Evolutionary conservation across 768 basidiomycete species (phyloP).

Genomic region (Lentinula detonsa): DNA sequence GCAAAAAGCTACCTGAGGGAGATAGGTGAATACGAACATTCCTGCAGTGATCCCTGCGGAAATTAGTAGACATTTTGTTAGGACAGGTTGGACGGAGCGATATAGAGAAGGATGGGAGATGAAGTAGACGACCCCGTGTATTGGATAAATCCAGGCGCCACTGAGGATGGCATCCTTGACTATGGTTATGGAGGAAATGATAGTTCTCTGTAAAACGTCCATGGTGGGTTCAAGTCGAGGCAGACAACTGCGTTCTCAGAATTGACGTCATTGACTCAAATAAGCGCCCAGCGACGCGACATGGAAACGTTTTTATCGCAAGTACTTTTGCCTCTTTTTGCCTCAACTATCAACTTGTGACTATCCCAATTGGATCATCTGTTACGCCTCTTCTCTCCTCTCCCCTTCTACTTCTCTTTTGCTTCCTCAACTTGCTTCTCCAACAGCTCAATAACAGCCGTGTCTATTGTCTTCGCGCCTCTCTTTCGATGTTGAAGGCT

Average conservation of each 20-base stretch:
- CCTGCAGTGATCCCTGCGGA: slow-evolving; percentile 32
- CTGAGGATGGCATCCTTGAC: slow-evolving; percentile 27
- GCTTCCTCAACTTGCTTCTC: too few relatives aligned
- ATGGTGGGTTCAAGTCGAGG: background rate
- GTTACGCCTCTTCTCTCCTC: too few relatives aligned
- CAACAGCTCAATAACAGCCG: too few relatives aligned
- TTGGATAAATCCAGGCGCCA: slow-evolving; percentile 31
- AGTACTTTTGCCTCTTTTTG: too few relatives aligned
- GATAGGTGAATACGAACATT: slow-evolving; percentile 55
- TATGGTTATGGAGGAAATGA: slow-evolving; percentile 1
- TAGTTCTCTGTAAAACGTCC: background rate
- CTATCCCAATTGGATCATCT: too few relatives aligned
- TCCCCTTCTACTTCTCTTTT: too few relatives aligned
- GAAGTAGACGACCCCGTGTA: slow-evolving; percentile 30
- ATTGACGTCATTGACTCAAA: background rate
- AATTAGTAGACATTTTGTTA: slow-evolving; percentile 30
- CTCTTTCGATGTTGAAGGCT: too few relatives aligned
- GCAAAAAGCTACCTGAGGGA: slow-evolving; percentile 62
- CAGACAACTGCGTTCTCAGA: background rate
- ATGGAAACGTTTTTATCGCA: too few relatives aligned
- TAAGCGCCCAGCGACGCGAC: too few relatives aligned
- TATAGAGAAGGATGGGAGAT: slow-evolving; percentile 29
- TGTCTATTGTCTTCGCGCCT: too few relatives aligned
- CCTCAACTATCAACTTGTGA: too few relatives aligned
- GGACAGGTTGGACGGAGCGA: slow-evolving; percentile 26